phyloP scores from a whole-genome alignment of 78 protist species.

The Capsaspora owczarzaki region DNA sequence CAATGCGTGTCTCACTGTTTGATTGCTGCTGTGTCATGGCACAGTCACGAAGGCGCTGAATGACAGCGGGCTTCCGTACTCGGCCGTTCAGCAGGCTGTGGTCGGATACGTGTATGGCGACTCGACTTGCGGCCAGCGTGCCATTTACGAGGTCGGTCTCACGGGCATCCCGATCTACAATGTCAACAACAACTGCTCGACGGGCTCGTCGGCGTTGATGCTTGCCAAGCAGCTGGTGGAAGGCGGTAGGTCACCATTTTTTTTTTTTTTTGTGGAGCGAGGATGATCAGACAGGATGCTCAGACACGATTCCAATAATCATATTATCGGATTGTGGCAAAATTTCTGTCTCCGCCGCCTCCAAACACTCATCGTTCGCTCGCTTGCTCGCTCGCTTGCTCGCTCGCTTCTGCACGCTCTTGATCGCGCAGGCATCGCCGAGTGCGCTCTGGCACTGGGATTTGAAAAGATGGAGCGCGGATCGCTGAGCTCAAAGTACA shows the following conservation, averaged over 20 bases:
- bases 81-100: slow-evolving; percentile 18
- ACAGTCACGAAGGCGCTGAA: slow-evolving; percentile 15
- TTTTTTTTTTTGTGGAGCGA: too few relatives aligned
- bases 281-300: too few relatives aligned
- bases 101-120: slow-evolving; percentile 33
- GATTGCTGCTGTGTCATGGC: background rate
- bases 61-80: slow-evolving; percentile 23
- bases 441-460: slow-evolving; percentile 37
- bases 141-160: slow-evolving; percentile 30
- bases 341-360: too few relatives aligned
- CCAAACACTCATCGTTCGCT: too few relatives aligned
- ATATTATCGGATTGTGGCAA: too few relatives aligned
- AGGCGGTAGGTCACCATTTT: too few relatives aligned
- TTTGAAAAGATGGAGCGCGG: slow-evolving; percentile 50
- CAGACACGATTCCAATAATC: too few relatives aligned
- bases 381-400: too few relatives aligned
- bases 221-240: slow-evolving; percentile 18
- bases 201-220: slow-evolving; percentile 30
- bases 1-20: background rate
- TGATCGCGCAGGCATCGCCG: too few relatives aligned
- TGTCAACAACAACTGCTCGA: slow-evolving; percentile 43
- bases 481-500: slow-evolving; percentile 9
- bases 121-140: slow-evolving; percentile 44
- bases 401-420: too few relatives aligned
- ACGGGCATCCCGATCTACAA: slow-evolving; percentile 31